Base-by-base conservation (phyloP, 345 rosid species). In the Lepidium didymum region DNA sequence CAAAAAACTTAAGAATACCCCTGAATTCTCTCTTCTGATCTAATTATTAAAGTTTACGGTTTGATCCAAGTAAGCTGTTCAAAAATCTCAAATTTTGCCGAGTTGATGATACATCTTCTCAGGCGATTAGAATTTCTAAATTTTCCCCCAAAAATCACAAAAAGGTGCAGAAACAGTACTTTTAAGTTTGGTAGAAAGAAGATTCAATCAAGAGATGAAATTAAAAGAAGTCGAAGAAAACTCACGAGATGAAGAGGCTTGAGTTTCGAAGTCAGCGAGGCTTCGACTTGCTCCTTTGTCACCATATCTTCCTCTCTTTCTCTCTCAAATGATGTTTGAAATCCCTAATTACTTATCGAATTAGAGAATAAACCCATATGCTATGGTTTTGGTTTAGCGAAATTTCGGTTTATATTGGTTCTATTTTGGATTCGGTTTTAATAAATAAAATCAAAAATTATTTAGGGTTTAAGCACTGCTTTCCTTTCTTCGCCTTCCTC, bases 271-370 rank as follows among this genome's bases (percentile, higher is more conserved):
- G 82, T 84, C 82, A 92, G 44, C 16, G 91, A 76, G 44, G 90
- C 83, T 72, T 86, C 92, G 38, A 90, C 90, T 75, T 85, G 86
- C 57, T 92, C 98, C 82, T 88, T 90, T 4, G 86, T 88, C 61
- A 90, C 86, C 96, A 87, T 29, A 4, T 90, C 70, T 56, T 66
- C 25, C 46, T 43, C 42, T 23, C 42, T 47, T 7, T 38, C 45
- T 15, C 40, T 63, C 71, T 25, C 4, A 3, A 31, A n/a, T 66
- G 21, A 56, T 21, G 6, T n/a, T 40, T 21, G 11, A 9, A 64
- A 73, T 0, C 67, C 67, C 72, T 65, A 73, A 65, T 63, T 25
- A 1, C n/a, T 52, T 1, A n/a, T 25, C 19, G 15, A 70, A 14
- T 53, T 53, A 62, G 23, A 27, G 2, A 27, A 3, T 7, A 13